These are phyloP conservation scores for Betula pendula DNA, from an alignment of 306 rosid species.

Conservation along the genomic window DNA sequence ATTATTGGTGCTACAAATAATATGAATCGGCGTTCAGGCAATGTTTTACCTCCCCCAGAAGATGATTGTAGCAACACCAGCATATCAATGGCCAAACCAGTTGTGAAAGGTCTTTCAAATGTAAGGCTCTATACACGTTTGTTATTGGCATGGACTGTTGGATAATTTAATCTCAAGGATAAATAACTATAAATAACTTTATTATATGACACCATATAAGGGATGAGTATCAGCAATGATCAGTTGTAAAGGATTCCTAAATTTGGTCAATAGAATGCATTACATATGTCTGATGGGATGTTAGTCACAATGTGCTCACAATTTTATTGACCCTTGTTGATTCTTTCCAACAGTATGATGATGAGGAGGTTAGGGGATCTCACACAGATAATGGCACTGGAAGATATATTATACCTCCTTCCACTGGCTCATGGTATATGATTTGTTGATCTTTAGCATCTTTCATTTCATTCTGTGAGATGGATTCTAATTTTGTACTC, in stretches of 20 bases:
- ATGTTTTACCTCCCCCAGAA: slow-evolving; percentile 44
- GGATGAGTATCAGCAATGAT: neutral
- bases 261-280: neutral
- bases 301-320: neutral
- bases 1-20: slow-evolving; percentile 55
- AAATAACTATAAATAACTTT: neutral
- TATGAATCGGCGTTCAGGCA: slow-evolving; percentile 51
- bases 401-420: neutral
- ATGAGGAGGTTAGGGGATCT: slow-evolving; percentile 1
- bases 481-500: neutral
- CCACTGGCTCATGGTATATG: neutral
- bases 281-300: neutral
- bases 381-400: neutral
- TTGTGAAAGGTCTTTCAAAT: slow-evolving; percentile 34
- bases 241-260: neutral
- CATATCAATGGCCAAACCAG: slow-evolving; percentile 31
- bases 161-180: neutral
- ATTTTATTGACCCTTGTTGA: slow-evolving; percentile 10
- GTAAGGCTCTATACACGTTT: slow-evolving; percentile 33
- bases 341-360: slow-evolving; percentile 31
- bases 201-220: neutral
- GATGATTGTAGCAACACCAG: slow-evolving; percentile 38
- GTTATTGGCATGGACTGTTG: neutral
- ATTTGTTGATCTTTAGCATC: neutral
- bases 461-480: neutral